Base-by-base conservation (phyloP, 495 filamentous ascomycete species). In the Xylaria grammica region DNA sequence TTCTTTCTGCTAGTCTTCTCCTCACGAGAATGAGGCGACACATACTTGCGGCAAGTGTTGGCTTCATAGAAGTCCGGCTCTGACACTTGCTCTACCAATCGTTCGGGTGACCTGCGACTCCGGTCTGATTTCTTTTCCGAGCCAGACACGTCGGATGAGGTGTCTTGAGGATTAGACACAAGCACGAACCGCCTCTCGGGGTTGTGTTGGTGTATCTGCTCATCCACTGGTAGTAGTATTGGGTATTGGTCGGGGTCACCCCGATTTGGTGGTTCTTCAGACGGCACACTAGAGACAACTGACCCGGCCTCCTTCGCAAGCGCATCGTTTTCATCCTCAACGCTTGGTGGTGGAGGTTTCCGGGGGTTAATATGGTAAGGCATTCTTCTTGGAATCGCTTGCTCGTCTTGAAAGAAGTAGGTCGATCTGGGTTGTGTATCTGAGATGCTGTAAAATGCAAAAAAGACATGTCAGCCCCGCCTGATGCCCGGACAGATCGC, bases 151-250 rank as follows among this genome's bases (percentile, higher is more conserved):
- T 62, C 66, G 29, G 65, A 65, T 17, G 75, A 65, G 20, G 71
- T 60, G 49, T 75, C 75, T 22, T 75, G 67, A 8, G 60, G 46
- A 32, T 67, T 72, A 10, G 74, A 60, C 4, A 83, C 65, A 46
- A 81, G 51, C 0, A 83, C 74, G 32, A 83, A 83, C 22, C 81
- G 74, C 27, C 81, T 75, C 72, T 83, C 81, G 10, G 79, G 75
- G 54, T 83, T 83, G 54, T 77, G 56, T 29, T 82, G 76, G 65
- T 75, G 71, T 8, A 30, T 11, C 4, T 48, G 1, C 26, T 63
- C 60, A 3, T 63, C 26, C 1, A 82, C 74, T 3, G 71, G 72
- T 8, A 79, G 51, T 1, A 83, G 22, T 48, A 83, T 72, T 4
- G 78, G 78, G 10, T 66, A 61, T 52, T 83, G 81, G 20, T 83